Evolutionary conservation across 1,139 yeast genomes (phyloP), one percentile per base, ranked within the genome.

Genomic region (Zygosaccharomyces pseudobailii): DNA sequence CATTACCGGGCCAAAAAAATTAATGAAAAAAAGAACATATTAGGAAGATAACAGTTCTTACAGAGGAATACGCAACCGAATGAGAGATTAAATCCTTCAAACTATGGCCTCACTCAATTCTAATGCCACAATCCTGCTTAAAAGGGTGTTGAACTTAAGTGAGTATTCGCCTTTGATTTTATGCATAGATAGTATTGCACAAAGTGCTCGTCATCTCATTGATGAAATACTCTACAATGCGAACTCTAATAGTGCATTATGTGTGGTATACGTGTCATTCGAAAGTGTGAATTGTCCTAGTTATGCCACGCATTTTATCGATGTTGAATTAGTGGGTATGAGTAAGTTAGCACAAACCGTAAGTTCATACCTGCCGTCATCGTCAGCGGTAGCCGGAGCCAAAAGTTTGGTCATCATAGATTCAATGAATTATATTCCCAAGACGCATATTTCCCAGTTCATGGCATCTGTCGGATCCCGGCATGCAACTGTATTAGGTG

Each of bases 131-230:
- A 82, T 83, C 22, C 68, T 84, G 10, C 67, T 86, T 43, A 78
- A 73, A 42, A 69, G 97, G 50, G 68, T 87, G 6, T 67, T 90
- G 8, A 70, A 82, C 2, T 69, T 87, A 41, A 84, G 82, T 54
- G 97, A 90, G 58, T 70, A 69, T 19, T 76, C 94, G 0, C 94
- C 95, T 0, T 78, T 90, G 50, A 67, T 87, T 10, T 71, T 90
- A 5, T 71, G 84, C 3, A 65, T 79, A 9, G 97, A 90, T 62
- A 74, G 87, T 0, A 66, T 88, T 17, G 71, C 78, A 0, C 97
- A 90, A 63, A 78, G 92, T 0, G 77, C 89, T 0, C 59, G 69
- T 37, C 62, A 71, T 48, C 65, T 90, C 13, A 59, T 85, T 1
- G 65, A 70, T 22, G 96, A 87, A 61, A 71, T 87, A 48, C 65